Conservation (phyloP, 495 filamentous ascomycete species). For the Aspergillus steynii region DNA sequence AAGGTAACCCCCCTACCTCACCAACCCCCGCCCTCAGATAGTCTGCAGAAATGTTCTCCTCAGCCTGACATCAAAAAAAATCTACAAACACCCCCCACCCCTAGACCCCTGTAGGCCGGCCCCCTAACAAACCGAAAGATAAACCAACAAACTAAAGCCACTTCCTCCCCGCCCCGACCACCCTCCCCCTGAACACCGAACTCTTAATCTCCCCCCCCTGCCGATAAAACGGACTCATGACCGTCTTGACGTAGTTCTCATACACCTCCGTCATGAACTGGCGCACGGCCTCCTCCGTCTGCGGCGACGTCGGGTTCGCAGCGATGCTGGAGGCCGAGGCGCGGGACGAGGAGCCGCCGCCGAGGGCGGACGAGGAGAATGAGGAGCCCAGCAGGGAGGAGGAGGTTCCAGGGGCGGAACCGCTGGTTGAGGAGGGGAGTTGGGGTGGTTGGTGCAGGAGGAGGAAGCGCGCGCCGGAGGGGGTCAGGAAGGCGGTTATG, state of each 20-base stretch:
- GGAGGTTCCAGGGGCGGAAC: conserved; percentile 9
- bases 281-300: conserved; percentile 91
- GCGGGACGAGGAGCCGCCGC: conserved; percentile 38
- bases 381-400: conserved; percentile 30
- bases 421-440: conserved; percentile 36
- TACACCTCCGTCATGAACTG: conserved; percentile 94
- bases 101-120: too few relatives aligned
- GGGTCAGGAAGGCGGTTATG: conserved; percentile 88
- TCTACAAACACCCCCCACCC: background rate
- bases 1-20: too few relatives aligned
- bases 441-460: conserved; percentile 77
- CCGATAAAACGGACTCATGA: conserved; percentile 94
- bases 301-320: conserved; percentile 78
- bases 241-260: conserved; percentile 92
- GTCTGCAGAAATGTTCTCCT: too few relatives aligned
- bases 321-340: conserved; percentile 65
- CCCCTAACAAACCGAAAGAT: background rate
- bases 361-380: conserved; percentile 25
- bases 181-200: conserved; percentile 76
- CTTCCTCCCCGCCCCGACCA: conserved; percentile 87
- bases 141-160: conserved; percentile 54
- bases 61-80: too few relatives aligned
- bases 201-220: conserved; percentile 80
- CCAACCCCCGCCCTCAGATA: too few relatives aligned
- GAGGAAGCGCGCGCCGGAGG: conserved; percentile 71